Percentiles rank a stretch among this genome's conserved stretches.
phyloP scores from a whole-genome alignment of 2,329 filamentous ascomycete genomes.

The Arthrobotrys conoides region DNA sequence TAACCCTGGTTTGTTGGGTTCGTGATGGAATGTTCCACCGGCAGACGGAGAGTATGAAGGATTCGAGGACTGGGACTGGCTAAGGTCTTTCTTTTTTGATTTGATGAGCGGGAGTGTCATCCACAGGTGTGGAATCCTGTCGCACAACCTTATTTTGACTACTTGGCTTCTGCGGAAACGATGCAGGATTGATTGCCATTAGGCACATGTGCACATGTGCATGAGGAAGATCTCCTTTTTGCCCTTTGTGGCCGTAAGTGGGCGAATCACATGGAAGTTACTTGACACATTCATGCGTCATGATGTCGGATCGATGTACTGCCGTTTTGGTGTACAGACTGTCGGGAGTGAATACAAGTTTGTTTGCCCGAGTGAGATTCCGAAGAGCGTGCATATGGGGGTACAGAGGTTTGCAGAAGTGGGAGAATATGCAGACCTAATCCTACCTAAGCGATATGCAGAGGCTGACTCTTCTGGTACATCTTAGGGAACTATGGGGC shows the following conservation, averaged over 20 bases:
- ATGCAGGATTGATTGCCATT: neutral
- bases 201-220: neutral
- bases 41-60: constrained; percentile 4
- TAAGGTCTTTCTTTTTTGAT: neutral
- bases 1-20: neutral
- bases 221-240: neutral
- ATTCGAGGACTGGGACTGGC: neutral
- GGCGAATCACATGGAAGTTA: neutral
- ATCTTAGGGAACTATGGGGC: too few species aligned
- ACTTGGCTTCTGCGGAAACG: neutral
- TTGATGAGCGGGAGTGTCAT: neutral
- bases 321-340: neutral
- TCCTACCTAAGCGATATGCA: too few species aligned
- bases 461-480: too few species aligned
- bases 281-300: neutral
- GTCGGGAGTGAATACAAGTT: neutral
- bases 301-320: neutral
- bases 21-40: constrained; percentile 5
- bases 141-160: constrained; percentile 19
- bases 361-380: neutral
- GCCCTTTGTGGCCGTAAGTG: neutral
- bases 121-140: neutral
- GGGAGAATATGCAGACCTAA: too few species aligned
- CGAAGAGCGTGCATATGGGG: too few species aligned
- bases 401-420: too few species aligned